phyloP scores from a whole-genome alignment of 257 asterid genomes.

The Salvia rosmarinus region DNA sequence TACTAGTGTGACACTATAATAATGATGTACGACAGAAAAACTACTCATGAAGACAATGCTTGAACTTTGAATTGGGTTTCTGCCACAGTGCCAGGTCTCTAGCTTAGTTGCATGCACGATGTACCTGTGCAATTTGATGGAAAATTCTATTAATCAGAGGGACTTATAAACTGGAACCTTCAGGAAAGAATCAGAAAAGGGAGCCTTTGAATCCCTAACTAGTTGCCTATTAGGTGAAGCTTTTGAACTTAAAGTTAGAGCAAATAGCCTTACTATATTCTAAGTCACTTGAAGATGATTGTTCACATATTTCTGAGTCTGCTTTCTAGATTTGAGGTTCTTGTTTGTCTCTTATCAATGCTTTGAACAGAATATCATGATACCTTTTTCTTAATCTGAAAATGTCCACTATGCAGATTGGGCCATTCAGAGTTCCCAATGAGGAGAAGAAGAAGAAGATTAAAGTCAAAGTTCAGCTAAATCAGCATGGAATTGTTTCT shows the following conservation, averaged over 20 bases:
- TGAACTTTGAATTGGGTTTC: constrained; percentile 21
- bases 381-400: constrained; percentile 19
- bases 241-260: constrained; percentile 8
- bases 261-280: constrained; percentile 4
- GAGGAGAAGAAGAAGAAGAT: constrained; percentile 58
- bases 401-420: constrained; percentile 58
- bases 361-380: constrained; percentile 1
- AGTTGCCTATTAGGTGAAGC: constrained; percentile 18
- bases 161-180: not conserved
- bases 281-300: constrained; percentile 24
- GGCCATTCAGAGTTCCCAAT: constrained; percentile 69
- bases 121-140: constrained; percentile 22
- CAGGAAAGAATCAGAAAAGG: not conserved
- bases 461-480: constrained; percentile 71
- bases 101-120: constrained; percentile 8
- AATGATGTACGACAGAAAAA: constrained; percentile 13
- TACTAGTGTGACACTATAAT: not conserved
- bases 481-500: constrained; percentile 79
- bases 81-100: not conserved
- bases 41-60: not conserved
- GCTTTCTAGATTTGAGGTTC: constrained; percentile 28
- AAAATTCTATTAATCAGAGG: constrained; percentile 11
- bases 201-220: constrained; percentile 5
- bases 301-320: constrained; percentile 8
- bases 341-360: constrained; percentile 18